These are phyloP conservation scores for Claviceps capensis DNA, from an alignment of 2,329 filamentous ascomycete genomes.

Conservation along the genomic window DNA sequence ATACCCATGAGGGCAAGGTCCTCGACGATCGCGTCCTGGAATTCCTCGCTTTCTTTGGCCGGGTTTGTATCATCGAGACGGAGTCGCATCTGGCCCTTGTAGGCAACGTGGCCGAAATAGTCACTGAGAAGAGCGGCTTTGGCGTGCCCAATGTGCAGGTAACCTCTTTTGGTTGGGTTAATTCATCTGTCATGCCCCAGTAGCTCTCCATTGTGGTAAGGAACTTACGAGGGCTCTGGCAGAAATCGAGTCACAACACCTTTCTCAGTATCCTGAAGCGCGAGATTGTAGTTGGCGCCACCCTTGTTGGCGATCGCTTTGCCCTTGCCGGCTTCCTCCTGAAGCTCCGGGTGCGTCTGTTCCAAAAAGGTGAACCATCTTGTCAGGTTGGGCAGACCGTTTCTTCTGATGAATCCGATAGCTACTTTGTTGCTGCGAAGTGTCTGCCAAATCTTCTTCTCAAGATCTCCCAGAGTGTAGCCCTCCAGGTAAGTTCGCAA, in stretches of 20 bases:
- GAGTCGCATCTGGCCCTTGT: constrained; percentile 79
- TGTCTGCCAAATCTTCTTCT: constrained; percentile 71
- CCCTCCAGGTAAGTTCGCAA: constrained; percentile 78
- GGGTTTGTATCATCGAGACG: constrained; percentile 98
- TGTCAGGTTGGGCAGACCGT: constrained; percentile 58
- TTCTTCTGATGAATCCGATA: constrained; percentile 66
- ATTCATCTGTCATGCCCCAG: background rate
- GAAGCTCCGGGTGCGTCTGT: constrained; percentile 63
- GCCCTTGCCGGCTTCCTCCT: constrained; percentile 52
- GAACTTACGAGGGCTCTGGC: constrained; percentile 71
- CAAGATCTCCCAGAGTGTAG: constrained; percentile 62
- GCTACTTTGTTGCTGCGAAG: constrained; percentile 77
- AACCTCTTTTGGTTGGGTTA: constrained; percentile 39
- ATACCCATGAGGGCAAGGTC: constrained; percentile 87
- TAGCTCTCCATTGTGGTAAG: background rate
- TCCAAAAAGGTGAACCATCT: constrained; percentile 86
- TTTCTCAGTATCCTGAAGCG: constrained; percentile 69
- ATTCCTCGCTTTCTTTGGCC: constrained; percentile 93
- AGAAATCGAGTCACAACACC: constrained; percentile 88
- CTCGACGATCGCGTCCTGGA: constrained; percentile 83
- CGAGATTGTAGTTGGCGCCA: constrained; percentile 80
- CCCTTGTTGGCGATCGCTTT: constrained; percentile 63
- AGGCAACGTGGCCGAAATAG: constrained; percentile 90
- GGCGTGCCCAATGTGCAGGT: constrained; percentile 89
- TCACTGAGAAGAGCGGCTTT: constrained; percentile 91